Evolutionary conservation across 345 rosid species (phyloP), one percentile per base, ranked within the genome.

Genomic region (Corymbia maculata): DNA sequence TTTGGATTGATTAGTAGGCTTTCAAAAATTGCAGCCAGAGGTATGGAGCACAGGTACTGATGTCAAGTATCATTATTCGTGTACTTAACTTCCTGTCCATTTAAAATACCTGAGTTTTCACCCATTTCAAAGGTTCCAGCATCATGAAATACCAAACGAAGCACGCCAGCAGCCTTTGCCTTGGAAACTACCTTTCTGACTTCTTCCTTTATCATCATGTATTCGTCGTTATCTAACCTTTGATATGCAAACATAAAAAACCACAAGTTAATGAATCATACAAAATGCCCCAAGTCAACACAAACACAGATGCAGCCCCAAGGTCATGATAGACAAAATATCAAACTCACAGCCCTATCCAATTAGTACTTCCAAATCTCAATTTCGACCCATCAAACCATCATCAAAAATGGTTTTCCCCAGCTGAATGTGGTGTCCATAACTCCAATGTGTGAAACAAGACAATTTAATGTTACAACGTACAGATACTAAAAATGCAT

Each of bases 121-220:
- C 90, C 90, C 75, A 92, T 85, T 45, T 95, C 98, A 90, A 93
- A 97, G 84, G 99, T 96, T 90, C 98, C 99, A n/a, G 98, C 99
- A 90, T 97, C 99, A 93, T 96, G 99, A 92, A 97, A 97, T 85
- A 93, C 99, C 87, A 96, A 94, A 88, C 99, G 99, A 92, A 97
- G 99, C 87, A 97, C 95, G 79, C 99, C 99, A 49, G 99, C 96
- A 87, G 99, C 99, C 90, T 95, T 97, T n/a, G 93, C 96, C 89
- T 95, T 97, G 57, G 98, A 90, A 85, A 97, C 91, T 13, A 94
- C 95, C 92, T 94, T 97, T 89, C 94, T 93, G 82, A 94, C 91
- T 90, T 94, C 96, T 84, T 90, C 94, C 93, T 88, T 92, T 82
- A 96, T 90, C 85, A 91, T 75, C 24, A 85, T 7, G 89, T 91